These are phyloP conservation scores for Penicillium digitatum DNA, from an alignment of 2,329 filamentous ascomycete genomes.

Conservation along the genomic window DNA sequence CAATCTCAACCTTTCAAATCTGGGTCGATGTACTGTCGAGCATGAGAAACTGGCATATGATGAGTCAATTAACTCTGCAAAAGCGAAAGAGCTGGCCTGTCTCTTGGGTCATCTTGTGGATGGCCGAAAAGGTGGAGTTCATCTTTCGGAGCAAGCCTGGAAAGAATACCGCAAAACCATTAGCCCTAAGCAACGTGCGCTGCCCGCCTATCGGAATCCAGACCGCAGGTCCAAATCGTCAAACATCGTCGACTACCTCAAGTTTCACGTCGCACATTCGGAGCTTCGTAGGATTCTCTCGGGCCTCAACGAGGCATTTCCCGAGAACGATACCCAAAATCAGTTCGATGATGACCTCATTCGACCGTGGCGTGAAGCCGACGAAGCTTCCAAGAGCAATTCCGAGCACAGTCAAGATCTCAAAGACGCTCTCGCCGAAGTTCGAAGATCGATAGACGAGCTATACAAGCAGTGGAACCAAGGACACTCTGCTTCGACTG, in stretches of 20 bases:
- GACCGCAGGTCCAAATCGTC: slow-evolving; percentile 20
- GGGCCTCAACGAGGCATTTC: slow-evolving; percentile 31
- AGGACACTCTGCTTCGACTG: neutral
- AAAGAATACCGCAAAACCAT: slow-evolving; percentile 32
- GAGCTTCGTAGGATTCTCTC: slow-evolving; percentile 30
- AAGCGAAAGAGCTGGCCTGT: slow-evolving; percentile 38
- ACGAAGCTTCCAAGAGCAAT: slow-evolving; percentile 20
- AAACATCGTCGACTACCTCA: slow-evolving; percentile 46
- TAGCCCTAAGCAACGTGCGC: slow-evolving; percentile 24
- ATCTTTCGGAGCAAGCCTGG: slow-evolving; percentile 42
- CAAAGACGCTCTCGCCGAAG: slow-evolving; percentile 14
- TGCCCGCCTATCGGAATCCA: slow-evolving; percentile 40
- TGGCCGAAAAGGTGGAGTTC: slow-evolving; percentile 44
- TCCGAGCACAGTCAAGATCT: slow-evolving; percentile 16
- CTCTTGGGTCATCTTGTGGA: slow-evolving; percentile 48
- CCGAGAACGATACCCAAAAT: slow-evolving; percentile 13
- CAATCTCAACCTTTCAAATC: slow-evolving; percentile 43
- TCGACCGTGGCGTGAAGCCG: slow-evolving; percentile 29
- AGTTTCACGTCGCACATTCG: slow-evolving; percentile 38
- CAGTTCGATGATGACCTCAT: slow-evolving; percentile 36
- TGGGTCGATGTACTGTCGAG: slow-evolving; percentile 52
- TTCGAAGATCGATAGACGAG: slow-evolving; percentile 20
- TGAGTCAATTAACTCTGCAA: slow-evolving; percentile 37
- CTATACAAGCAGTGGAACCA: slow-evolving; percentile 21
- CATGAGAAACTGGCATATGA: slow-evolving; percentile 54